Conservation (phyloP, 192 early-diverging fungal genomes). For the Phycomyces blakesleeanus region DNA sequence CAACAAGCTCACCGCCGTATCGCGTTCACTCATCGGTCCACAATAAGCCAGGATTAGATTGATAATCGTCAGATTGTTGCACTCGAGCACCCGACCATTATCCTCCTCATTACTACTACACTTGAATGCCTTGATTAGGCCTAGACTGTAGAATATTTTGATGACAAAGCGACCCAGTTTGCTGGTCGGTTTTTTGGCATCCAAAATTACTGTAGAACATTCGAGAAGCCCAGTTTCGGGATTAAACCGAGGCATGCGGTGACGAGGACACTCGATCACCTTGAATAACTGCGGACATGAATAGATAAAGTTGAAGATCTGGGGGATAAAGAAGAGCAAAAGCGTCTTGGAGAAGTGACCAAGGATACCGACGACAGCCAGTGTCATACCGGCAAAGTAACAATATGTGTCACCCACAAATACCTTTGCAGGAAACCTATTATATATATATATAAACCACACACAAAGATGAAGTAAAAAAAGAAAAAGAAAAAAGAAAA, state of each 20-base stretch:
- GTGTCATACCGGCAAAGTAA: slow-evolving; percentile 99
- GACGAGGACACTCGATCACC: slow-evolving; percentile 92
- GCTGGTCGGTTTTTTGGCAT: slow-evolving; percentile 32
- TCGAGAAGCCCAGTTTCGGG: slow-evolving; percentile 40
- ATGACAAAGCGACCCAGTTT: slow-evolving; percentile 53
- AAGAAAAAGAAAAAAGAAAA: background rate
- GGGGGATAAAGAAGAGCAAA: slow-evolving; percentile 91
- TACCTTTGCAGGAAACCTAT: slow-evolving; percentile 81
- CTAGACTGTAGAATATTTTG: slow-evolving; percentile 45
- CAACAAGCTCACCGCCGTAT: slow-evolving; percentile 55
- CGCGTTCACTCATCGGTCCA: slow-evolving; percentile 72
- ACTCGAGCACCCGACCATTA: slow-evolving; percentile 46
- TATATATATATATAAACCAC: no score
- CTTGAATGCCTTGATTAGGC: slow-evolving; percentile 51
- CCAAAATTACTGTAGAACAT: slow-evolving; percentile 26
- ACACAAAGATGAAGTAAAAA: slow-evolving; percentile 1
- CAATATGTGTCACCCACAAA: slow-evolving; percentile 97
- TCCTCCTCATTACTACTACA: no score
- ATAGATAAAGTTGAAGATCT: slow-evolving; percentile 96
- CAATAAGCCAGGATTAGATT: slow-evolving; percentile 82
- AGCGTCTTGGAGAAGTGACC: slow-evolving; percentile 93
- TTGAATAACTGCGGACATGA: slow-evolving; percentile 93
- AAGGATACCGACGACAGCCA: slow-evolving; percentile 94
- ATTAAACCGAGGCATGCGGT: slow-evolving; percentile 79
- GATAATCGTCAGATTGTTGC: slow-evolving; percentile 91